A percentile compares a stretch with the other conserved stretches of the same genome.
Evolutionary conservation across 768 basidiomycete genomes (phyloP).

Genomic region (Leccinum rimulosum): DNA sequence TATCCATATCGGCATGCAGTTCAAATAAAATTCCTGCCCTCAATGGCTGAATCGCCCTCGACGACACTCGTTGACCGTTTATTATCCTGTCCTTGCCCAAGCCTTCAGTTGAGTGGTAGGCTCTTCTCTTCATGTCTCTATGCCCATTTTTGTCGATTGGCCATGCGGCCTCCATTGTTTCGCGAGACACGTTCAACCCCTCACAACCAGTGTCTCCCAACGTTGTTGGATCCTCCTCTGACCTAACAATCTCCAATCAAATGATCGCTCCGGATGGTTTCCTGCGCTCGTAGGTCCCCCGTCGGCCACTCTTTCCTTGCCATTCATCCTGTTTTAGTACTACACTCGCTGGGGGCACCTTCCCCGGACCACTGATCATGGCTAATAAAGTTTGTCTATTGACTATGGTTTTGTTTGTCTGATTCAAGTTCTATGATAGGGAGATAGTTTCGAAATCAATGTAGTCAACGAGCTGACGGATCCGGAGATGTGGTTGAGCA

Average conservation of each 20-base stretch:
- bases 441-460: slow-evolving; percentile 40
- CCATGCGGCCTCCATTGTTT: slow-evolving; percentile 35
- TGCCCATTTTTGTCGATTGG: background rate
- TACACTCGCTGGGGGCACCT: slow-evolving; percentile 39
- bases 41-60: too few relatives aligned
- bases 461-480: slow-evolving; percentile 46
- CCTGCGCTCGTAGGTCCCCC: slow-evolving; percentile 36
- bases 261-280: slow-evolving; percentile 51
- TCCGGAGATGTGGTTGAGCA: slow-evolving; percentile 46
- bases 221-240: slow-evolving; percentile 18
- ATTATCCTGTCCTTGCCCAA: too few relatives aligned
- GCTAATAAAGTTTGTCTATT: slow-evolving; percentile 30
- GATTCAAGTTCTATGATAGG: slow-evolving; percentile 26
- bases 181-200: background rate
- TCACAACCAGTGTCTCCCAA: background rate
- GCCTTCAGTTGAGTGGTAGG: too few relatives aligned
- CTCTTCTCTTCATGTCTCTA: too few relatives aligned
- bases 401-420: background rate
- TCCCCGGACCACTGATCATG: slow-evolving; percentile 45
- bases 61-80: too few relatives aligned
- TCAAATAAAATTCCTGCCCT: too few relatives aligned
- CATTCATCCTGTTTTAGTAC: slow-evolving; percentile 10
- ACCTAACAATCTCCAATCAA: slow-evolving; percentile 39
- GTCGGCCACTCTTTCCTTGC: background rate
- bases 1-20: too few relatives aligned